Evolutionary conservation across 768 basidiomycete genomes (phyloP).

Genomic region (Flagelloscypha sp.): DNA sequence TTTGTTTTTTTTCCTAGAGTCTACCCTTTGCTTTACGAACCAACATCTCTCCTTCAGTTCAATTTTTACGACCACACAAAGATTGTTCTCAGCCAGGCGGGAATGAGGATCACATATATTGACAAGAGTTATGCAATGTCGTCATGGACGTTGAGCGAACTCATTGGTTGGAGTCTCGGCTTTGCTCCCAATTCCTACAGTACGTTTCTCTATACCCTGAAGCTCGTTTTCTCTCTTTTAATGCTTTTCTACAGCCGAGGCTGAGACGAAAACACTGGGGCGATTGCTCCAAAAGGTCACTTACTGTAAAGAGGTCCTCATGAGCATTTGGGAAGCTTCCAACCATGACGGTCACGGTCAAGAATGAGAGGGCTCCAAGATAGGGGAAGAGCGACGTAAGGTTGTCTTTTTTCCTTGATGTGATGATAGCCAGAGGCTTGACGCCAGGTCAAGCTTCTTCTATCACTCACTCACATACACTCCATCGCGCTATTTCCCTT

Average conservation of each 20-base stretch:
- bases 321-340: conserved; percentile 61
- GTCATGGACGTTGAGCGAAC: conserved; percentile 60
- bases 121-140: conserved; percentile 81
- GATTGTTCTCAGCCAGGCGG: conserved; percentile 77
- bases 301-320: conserved; percentile 80
- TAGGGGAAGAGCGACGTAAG: no score
- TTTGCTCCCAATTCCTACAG: conserved; percentile 21
- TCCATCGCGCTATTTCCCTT: no score
- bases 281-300: conserved; percentile 71
- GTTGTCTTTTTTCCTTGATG: no score
- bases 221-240: no score
- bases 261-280: conserved; percentile 52
- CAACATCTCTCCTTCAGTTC: conserved; percentile 49
- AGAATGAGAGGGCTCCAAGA: no score
- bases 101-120: conserved; percentile 77
- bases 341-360: no score
- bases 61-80: conserved; percentile 99
- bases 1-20: conserved; percentile 28
- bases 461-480: no score
- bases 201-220: no score
- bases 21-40: neutral
- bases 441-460: no score
- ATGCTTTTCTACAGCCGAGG: no score
- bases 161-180: conserved; percentile 47
- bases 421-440: no score